Base-by-base conservation (phyloP, 352 stramenopile genomes). In the Phytopythium montanum region DNA sequence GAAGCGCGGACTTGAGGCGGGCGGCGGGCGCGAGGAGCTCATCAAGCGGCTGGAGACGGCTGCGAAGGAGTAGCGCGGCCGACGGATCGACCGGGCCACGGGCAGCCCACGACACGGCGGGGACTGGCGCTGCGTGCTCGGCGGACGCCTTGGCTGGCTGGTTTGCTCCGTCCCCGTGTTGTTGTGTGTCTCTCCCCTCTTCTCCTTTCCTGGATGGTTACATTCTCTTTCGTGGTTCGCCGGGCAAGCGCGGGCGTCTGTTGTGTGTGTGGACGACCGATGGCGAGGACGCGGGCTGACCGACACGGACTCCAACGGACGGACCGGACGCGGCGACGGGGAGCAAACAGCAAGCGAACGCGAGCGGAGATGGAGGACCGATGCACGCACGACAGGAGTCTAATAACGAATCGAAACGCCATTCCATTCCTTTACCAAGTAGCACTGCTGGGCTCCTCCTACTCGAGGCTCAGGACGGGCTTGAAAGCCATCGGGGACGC, bases 401-500 rank as follows among this genome's bases (percentile, higher is more conserved):
- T 41, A 51, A 54, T 31, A 48, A 33, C 41, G 21, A 33, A 46
- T 33, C 49, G 10, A 33, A 9, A 41, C 33, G 9, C 69, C 23
- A 81, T 50, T 10, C 72, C 62, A 46, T 31, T 45, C 29, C 16
- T 21, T 21, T 3, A 28, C 41, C 28, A 6, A 9, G 18, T 2
- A 12, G 31, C 28, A 28, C 49, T 19, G 19, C 26, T 23, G 8
- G 13, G 25, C 14, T 23, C 10, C 18, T 25, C 10, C 36, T 56
- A 56, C 33, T 56, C 51, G n/a, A 56, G 12, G 18, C n/a, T 12
- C 9, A 56, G 51, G 2, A 29, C 25, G 21, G 39, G 80, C 59
- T 23, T 64, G 64, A 34, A 70, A 68, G 44, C 65, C 33, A 25
- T 85, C 74, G 21, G 19, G 66, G 68, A 19, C 65, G 68, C 42